These are phyloP conservation scores for Fusarium anthophilum DNA, from an alignment of 2,329 filamentous ascomycete genomes.

Conservation along the genomic window DNA sequence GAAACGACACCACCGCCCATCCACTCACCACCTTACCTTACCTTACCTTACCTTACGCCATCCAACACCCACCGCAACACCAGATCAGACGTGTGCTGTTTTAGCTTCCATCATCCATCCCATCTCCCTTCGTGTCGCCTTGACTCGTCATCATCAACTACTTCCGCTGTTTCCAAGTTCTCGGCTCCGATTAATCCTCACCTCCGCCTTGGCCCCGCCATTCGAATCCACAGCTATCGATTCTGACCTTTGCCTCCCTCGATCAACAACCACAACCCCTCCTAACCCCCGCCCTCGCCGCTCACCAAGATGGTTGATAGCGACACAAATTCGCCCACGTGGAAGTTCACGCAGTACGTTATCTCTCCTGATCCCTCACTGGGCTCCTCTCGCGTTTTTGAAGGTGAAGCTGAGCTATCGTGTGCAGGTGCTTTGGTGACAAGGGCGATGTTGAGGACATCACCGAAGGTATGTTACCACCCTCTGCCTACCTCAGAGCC, in stretches of 20 bases:
- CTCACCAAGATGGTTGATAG: slow-evolving; percentile 89
- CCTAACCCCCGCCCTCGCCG: slow-evolving; percentile 45
- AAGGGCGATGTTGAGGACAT: slow-evolving; percentile 99
- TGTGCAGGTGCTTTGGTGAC: slow-evolving; percentile 92
- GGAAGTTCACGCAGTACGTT: slow-evolving; percentile 99
- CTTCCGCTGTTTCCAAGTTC: slow-evolving; percentile 18
- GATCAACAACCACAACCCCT: slow-evolving; percentile 37
- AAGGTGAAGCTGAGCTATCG: slow-evolving; percentile 31
- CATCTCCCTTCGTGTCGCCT: slow-evolving; percentile 25
- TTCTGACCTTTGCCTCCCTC: slow-evolving; percentile 35
- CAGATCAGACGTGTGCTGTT: slow-evolving; percentile 34
- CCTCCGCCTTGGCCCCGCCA: slow-evolving; percentile 35
- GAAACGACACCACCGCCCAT: slow-evolving; percentile 36
- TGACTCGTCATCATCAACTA: slow-evolving; percentile 13
- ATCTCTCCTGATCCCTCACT: not conserved
- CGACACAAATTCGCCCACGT: slow-evolving; percentile 93
- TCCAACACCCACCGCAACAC: slow-evolving; percentile 34
- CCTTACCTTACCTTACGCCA: slow-evolving; percentile 18
- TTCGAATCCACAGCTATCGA: slow-evolving; percentile 25
- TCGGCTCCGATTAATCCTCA: slow-evolving; percentile 26
- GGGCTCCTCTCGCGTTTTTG: not conserved
- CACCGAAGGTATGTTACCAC: slow-evolving; percentile 78
- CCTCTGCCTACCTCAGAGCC: slow-evolving; percentile 20
- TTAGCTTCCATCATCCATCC: slow-evolving; percentile 31
- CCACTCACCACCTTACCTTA: slow-evolving; percentile 19